These are phyloP conservation scores for Saccharomycopsis fibuligera DNA, from an alignment of 805 yeast genomes.

Conservation along the genomic window DNA sequence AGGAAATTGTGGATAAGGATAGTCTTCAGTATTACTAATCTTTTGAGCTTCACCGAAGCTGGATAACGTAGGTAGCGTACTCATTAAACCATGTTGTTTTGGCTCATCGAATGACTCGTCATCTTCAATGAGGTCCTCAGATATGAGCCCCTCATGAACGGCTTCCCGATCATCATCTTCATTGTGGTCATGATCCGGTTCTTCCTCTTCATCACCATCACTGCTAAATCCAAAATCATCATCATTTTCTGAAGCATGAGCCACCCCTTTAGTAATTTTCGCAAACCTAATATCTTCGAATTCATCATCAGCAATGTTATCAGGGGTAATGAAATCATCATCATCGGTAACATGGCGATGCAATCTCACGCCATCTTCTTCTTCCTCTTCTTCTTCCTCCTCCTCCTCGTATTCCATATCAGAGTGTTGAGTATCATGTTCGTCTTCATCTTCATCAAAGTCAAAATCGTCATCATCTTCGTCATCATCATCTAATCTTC, in stretches of 20 bases:
- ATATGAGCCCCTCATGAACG: slow-evolving; percentile 5
- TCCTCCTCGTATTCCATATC: slow-evolving; percentile 1
- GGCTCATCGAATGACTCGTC: slow-evolving; percentile 22
- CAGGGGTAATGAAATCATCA: slow-evolving; percentile 15
- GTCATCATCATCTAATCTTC: slow-evolving; percentile 19
- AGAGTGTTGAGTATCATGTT: slow-evolving; percentile 2
- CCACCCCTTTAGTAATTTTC: not conserved
- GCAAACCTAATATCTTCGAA: slow-evolving; percentile 16
- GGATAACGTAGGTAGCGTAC: slow-evolving; percentile 20
- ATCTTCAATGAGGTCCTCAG: slow-evolving; percentile 20
- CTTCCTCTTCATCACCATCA: slow-evolving; percentile 9
- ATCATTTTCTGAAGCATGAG: slow-evolving; percentile 2
- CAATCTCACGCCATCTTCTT: too few species aligned
- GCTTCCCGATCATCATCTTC: too few species aligned
- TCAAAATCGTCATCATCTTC: slow-evolving; percentile 5
- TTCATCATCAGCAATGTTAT: slow-evolving; percentile 11
- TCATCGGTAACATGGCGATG: too few species aligned
- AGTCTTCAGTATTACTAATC: not conserved
- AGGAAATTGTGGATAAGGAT: too few species aligned
- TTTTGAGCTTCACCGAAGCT: slow-evolving; percentile 15
- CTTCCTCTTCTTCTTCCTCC: slow-evolving; percentile 9
- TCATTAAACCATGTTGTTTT: slow-evolving; percentile 21
- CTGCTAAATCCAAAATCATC: too few species aligned
- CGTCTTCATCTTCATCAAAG: slow-evolving; percentile 9
- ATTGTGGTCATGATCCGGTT: too few species aligned